phyloP scores from a whole-genome alignment of 2,329 filamentous ascomycete species.

The Colletotrichum sp. region DNA sequence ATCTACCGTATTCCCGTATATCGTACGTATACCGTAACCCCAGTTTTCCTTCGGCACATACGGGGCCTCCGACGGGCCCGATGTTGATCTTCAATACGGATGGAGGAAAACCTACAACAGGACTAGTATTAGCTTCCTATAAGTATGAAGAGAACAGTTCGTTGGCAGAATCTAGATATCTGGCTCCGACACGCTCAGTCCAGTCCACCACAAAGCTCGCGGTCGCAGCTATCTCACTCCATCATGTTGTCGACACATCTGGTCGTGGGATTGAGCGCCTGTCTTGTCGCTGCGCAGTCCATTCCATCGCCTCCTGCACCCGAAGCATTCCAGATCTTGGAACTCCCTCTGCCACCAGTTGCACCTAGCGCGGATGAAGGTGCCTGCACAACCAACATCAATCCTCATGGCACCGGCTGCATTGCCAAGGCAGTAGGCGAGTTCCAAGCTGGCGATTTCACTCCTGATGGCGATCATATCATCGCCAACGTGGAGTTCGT shows the following conservation, averaged over 20 bases:
- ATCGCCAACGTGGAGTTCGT: slow-evolving; percentile 40
- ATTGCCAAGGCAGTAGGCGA: slow-evolving; percentile 25
- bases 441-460: slow-evolving; percentile 32
- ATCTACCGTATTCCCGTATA: not conserved
- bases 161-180: not conserved
- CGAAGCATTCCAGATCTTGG: slow-evolving; percentile 36
- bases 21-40: not conserved
- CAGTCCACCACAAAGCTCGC: not conserved
- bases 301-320: slow-evolving; percentile 29
- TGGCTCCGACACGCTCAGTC: not conserved
- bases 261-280: not conserved
- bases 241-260: not conserved
- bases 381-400: slow-evolving; percentile 35
- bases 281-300: not conserved
- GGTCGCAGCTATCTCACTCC: not conserved
- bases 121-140: not conserved
- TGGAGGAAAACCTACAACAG: not conserved
- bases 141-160: not conserved
- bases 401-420: slow-evolving; percentile 40
- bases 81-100: not conserved
- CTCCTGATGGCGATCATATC: slow-evolving; percentile 46
- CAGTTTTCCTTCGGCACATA: not conserved
- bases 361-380: slow-evolving; percentile 27
- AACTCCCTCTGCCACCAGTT: slow-evolving; percentile 41
- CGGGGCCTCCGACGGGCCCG: not conserved